These are phyloP conservation scores for Moricandia moricandioides DNA, from an alignment of 345 rosid species.

Conservation along the genomic window DNA sequence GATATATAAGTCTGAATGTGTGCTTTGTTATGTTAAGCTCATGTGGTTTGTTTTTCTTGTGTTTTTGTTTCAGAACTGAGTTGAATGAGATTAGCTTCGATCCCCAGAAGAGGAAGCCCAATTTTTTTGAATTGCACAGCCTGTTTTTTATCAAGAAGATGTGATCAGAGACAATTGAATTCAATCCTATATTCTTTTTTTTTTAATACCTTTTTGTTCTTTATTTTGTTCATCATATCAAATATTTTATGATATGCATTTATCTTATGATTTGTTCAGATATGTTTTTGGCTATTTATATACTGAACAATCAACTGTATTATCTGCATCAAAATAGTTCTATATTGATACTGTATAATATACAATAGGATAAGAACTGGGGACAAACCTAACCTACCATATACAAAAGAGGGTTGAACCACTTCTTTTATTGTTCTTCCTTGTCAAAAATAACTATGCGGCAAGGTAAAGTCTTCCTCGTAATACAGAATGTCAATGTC, in stretches of 20 bases:
- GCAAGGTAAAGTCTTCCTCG: constrained; percentile 75
- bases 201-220: background rate
- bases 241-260: constrained; percentile 20
- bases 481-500: constrained; percentile 70
- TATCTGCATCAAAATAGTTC: background rate
- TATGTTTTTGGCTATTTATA: constrained; percentile 2
- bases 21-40: background rate
- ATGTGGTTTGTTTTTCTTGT: background rate
- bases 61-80: constrained; percentile 31
- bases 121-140: constrained; percentile 18
- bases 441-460: too few relatives aligned
- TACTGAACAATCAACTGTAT: background rate
- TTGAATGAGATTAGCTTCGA: constrained; percentile 22
- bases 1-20: background rate
- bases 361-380: constrained; percentile 1
- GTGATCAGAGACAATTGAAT: constrained; percentile 28
- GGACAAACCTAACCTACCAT: constrained; percentile 10
- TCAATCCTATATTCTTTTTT: constrained; percentile 6
- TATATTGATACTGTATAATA: background rate
- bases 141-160: constrained; percentile 29
- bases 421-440: background rate
- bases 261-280: constrained; percentile 24
- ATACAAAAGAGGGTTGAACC: constrained; percentile 3
- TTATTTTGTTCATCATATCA: constrained; percentile 17
- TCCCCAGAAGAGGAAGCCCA: constrained; percentile 23